Evolutionary conservation across 1,284 basidiomycete species (phyloP), one percentile per base, ranked within the genome.

Genomic region (Trichosporon coremiiforme): DNA sequence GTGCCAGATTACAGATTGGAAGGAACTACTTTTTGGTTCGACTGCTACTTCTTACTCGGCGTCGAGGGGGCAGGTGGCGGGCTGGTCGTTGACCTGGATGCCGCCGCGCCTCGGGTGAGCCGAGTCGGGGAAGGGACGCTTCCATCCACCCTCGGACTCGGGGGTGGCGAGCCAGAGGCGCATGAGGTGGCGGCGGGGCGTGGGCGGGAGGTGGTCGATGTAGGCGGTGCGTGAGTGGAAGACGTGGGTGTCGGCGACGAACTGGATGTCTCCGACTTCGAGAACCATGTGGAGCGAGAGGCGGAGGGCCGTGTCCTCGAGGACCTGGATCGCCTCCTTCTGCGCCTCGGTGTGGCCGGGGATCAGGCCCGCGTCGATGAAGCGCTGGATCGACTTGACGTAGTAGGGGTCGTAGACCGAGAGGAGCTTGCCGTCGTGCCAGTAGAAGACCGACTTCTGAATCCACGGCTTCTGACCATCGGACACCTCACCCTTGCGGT

Each of bases 181-280:
- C 71, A 85, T 79, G 55, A 85, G 78, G 71, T 85, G 85, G 36
- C 85, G 74, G 20, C 83, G 75, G 1, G 81, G 81, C 3, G 75
- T 75, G 1, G 83, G 82, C 0, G 81, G 79, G 2, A 79, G 76
- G 64, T 82, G 79, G 71, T 85, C 85, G 64, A 75, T 79, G 75
- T 85, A 85, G 31, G 82, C 84, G 4, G 84, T 85, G 35, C 85
- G 74, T 0, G 84, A 82, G 68, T 85, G 84, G 70, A 85, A 75
- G 65, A 83, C 79, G 71, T 84, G 83, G 2, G 79, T 77, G 65
- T 81, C 78, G 33, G 76, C 77, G 15, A 79, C 76, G 53, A 82
- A 77, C 70, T 82, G 82, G 55, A 81, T 79, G 71, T 85, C 84
- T 38, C 84, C 85, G 4, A 85, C 81, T 25, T 81, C 78, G 4